Base-by-base conservation (phyloP, 495 filamentous ascomycete genomes). In the Jackrogersella minutella region DNA sequence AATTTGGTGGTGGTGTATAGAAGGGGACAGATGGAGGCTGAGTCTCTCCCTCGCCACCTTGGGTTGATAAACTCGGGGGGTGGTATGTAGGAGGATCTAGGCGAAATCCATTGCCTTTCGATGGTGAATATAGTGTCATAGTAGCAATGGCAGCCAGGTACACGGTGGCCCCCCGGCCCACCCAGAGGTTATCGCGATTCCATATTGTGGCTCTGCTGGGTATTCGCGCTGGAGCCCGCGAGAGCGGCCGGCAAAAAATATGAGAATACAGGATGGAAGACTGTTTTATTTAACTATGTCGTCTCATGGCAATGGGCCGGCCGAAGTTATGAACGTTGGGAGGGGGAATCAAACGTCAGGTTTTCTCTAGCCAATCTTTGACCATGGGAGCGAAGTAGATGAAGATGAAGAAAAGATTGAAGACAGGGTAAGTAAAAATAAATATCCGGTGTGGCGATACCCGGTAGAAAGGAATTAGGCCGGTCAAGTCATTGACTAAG, bases 181-280 rank as follows among this genome's bases (percentile, higher is more conserved):
- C 80, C 36, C 22, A 58, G 37, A 62, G 68, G 81, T 78, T 82
- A 85, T 79, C 79, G 80, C 43, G 73, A 53, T 44, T 73, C 78
- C 84, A 85, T 85, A 17, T 50, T 55, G 64, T 61, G 65, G 56
- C 62, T 70, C 76, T 80, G 73, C 62, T 73, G 64, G 76, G 78
- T 84, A 84, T 84, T 79, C 78, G 76, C 74, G 78, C 76, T 73
- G 79, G 75, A 72, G 79, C 80, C 81, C 81, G 83, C 81, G 74
- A 77, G 52, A 76, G 81, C 77, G 82, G 78, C 72, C 68, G 75
- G 59, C 58, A 65, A 49, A 70, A 43, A 28, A 65, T 41, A 63
- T 71, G 72, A 69, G 75, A 71, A 81, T 74, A 80, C 79, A 81
- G 80, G 68, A 70, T 83, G 77, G 65, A 74, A 69, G 66, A 53